A percentile compares a stretch with the other conserved stretches of the same genome.
Conservation (phyloP, 768 basidiomycete species). For the Termitomyces sp. region DNA sequence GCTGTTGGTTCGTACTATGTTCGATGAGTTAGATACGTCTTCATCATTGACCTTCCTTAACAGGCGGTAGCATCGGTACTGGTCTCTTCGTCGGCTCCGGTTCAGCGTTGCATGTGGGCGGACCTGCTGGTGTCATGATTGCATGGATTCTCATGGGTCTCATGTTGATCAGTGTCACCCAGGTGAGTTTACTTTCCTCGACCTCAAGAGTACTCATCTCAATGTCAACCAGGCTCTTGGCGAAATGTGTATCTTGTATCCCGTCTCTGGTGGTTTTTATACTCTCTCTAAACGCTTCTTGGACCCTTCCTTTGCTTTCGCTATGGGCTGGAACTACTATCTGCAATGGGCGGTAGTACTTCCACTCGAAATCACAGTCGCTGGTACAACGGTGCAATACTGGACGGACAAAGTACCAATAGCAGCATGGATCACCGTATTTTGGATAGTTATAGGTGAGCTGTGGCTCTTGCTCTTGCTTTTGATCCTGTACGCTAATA, state of each 20-base stretch:
- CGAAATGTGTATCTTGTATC: slow-evolving; percentile 45
- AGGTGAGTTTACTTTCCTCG: slow-evolving; percentile 19
- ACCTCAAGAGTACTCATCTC: neutral
- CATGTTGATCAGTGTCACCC: slow-evolving; percentile 45
- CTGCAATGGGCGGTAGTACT: slow-evolving; percentile 41
- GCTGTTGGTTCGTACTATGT: slow-evolving; percentile 32
- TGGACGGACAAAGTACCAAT: slow-evolving; percentile 34
- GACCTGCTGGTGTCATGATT: slow-evolving; percentile 38
- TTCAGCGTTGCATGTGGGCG: slow-evolving; percentile 30
- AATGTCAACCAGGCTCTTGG: slow-evolving; percentile 31
- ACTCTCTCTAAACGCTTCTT: slow-evolving; percentile 39
- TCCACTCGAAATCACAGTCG: slow-evolving; percentile 40
- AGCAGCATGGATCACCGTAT: slow-evolving; percentile 41
- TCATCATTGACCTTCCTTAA: neutral
- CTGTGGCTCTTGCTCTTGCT: neutral
- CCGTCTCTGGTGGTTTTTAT: slow-evolving; percentile 45
- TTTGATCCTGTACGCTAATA: neutral
- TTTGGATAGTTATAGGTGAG: slow-evolving; percentile 34
- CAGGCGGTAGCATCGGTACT: slow-evolving; percentile 44
- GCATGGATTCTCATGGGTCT: slow-evolving; percentile 39
- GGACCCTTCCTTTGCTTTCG: slow-evolving; percentile 41
- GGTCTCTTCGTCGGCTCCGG: slow-evolving; percentile 45
- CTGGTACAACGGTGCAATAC: slow-evolving; percentile 37
- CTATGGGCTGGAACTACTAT: slow-evolving; percentile 47
- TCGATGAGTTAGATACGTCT: neutral